Evolutionary conservation across 352 stramenopile genomes (phyloP).

Genomic region (Blastocystis hominis): DNA sequence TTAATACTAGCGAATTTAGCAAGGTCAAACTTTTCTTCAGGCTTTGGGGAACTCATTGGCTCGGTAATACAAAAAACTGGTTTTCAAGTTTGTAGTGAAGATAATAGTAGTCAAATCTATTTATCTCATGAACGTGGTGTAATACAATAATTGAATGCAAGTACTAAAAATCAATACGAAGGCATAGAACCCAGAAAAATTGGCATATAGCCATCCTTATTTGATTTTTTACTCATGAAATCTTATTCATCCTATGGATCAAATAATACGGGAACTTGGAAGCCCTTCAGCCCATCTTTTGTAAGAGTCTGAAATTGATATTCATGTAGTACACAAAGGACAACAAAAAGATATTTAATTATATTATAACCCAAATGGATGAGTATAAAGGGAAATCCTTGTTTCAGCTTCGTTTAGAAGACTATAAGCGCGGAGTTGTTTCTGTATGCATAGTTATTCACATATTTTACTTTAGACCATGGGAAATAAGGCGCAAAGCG

Average conservation of each 20-base stretch:
- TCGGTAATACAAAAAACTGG: too few relatives aligned
- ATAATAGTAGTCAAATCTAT: too few relatives aligned
- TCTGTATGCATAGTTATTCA: neutral
- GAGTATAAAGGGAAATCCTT: neutral
- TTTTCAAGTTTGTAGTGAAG: too few relatives aligned
- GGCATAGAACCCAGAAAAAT: too few relatives aligned
- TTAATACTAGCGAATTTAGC: neutral
- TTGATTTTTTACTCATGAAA: too few relatives aligned
- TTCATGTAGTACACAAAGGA: constrained; percentile 44
- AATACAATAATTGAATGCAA: too few relatives aligned
- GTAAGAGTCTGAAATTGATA: neutral
- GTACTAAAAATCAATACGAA: too few relatives aligned
- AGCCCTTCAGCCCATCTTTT: neutral
- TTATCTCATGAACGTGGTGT: too few relatives aligned
- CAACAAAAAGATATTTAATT: neutral
- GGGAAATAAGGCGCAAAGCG: neutral
- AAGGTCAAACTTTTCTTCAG: constrained; percentile 20
- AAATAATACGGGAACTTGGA: neutral
- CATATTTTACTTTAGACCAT: neutral
- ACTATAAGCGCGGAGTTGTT: neutral
- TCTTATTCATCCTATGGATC: too few relatives aligned
- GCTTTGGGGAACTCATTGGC: too few relatives aligned
- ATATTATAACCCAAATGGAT: neutral
- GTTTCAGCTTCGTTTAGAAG: constrained; percentile 31
- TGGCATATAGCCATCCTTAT: too few relatives aligned